Percentiles rank a stretch among this genome's conserved stretches.
These are phyloP conservation scores for Lyophyllum semitale DNA, from an alignment of 768 basidiomycete species.

Conservation along the genomic window DNA sequence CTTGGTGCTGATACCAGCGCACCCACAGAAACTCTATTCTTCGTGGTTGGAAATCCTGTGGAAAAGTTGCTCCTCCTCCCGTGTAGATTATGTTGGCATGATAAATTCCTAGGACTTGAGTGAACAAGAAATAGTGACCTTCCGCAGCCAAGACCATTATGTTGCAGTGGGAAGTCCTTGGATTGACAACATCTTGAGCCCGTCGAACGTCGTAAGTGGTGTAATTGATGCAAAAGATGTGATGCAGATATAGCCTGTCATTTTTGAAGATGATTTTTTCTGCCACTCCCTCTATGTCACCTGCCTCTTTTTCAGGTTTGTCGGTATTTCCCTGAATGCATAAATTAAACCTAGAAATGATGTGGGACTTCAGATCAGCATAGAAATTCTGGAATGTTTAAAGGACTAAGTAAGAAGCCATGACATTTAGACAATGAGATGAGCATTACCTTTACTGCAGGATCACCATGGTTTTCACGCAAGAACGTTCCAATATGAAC, in stretches of 20 bases:
- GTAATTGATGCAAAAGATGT: too few species aligned
- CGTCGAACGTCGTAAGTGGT: too few species aligned
- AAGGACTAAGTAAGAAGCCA: not conserved
- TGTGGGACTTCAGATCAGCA: too few species aligned
- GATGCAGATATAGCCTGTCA: too few species aligned
- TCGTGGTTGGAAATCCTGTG: not conserved
- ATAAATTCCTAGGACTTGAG: not conserved
- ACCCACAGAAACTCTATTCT: too few species aligned
- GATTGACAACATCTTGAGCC: not conserved
- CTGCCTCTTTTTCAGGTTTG: too few species aligned
- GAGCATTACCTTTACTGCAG: not conserved
- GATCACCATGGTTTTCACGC: not conserved
- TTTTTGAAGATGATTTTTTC: too few species aligned
- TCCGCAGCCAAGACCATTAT: not conserved
- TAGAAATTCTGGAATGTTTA: too few species aligned
- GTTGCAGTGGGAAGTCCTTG: not conserved
- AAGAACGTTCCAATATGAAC: not conserved
- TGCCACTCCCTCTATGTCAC: not conserved
- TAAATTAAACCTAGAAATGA: too few species aligned
- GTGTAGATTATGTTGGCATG: too few species aligned
- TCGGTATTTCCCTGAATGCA: too few species aligned
- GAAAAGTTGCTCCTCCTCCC: not conserved
- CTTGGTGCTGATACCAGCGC: not conserved
- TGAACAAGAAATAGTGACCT: not conserved
- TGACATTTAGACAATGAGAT: not conserved